Conservation (phyloP, 2,329 filamentous ascomycete species). For the Colletotrichum chlorophyti region DNA sequence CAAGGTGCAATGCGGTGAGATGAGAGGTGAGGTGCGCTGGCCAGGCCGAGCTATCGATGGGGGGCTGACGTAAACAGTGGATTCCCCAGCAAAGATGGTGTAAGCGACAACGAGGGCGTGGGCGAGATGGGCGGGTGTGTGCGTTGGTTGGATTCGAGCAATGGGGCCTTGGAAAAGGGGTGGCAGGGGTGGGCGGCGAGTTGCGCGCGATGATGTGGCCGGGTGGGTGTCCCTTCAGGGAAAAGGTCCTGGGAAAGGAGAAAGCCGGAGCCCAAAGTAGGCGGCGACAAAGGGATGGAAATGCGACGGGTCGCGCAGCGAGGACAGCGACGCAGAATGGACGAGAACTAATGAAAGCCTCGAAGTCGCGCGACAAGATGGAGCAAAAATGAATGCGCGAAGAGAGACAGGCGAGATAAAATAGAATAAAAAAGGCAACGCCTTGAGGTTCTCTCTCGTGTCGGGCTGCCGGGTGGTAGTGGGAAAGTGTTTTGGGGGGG, state of each 20-base stretch:
- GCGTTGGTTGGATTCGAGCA: constrained; percentile 15
- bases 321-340: constrained; percentile 29
- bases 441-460: constrained; percentile 29
- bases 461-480: constrained; percentile 33
- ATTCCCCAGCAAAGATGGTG: constrained; percentile 8
- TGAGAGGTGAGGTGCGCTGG: not conserved
- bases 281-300: constrained; percentile 22
- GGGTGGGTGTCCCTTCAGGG: constrained; percentile 21
- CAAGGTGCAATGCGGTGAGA: constrained; percentile 4
- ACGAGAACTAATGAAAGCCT: constrained; percentile 60
- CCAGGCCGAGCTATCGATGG: too few species aligned
- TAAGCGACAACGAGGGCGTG: too few species aligned
- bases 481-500: constrained; percentile 20
- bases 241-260: constrained; percentile 16
- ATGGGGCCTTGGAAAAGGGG: constrained; percentile 25
- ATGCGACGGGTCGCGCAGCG: constrained; percentile 31
- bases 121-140: constrained; percentile 8
- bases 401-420: constrained; percentile 25
- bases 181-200: constrained; percentile 24
- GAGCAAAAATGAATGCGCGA: constrained; percentile 33
- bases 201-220: constrained; percentile 29
- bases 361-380: constrained; percentile 38
- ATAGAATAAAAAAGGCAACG: constrained; percentile 18
- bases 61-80: constrained; percentile 31
- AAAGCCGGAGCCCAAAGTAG: constrained; percentile 17